Conservation (phyloP, 2,329 filamentous ascomycete species). For the Colletotrichum sp. region DNA sequence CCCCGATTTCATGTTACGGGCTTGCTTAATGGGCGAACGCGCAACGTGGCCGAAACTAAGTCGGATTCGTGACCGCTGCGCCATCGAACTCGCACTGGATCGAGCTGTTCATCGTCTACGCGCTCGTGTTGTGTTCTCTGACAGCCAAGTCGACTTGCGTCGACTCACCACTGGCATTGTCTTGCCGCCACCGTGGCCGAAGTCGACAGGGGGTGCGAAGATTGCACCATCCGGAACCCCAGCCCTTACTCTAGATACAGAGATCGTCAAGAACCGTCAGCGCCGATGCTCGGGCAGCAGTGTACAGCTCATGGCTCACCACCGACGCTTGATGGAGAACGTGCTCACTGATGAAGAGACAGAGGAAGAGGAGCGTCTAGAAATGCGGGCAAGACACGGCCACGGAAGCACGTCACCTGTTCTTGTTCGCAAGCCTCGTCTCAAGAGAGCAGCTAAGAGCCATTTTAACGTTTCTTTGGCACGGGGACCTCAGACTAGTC, state of each 20-base stretch:
- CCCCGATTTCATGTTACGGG: constrained; percentile 82
- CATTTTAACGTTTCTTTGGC: constrained; percentile 29
- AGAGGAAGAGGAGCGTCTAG: constrained; percentile 47
- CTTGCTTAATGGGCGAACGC: constrained; percentile 78
- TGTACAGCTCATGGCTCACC: constrained; percentile 42
- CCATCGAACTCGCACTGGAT: constrained; percentile 86
- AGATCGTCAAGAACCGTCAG: constrained; percentile 38
- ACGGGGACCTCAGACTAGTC: constrained; percentile 30
- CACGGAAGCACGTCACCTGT: constrained; percentile 27
- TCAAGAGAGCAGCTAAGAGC: constrained; percentile 46
- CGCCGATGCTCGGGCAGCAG: constrained; percentile 58
- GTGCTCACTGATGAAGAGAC: constrained; percentile 49
- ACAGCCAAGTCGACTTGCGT: constrained; percentile 66
- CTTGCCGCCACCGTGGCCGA: constrained; percentile 28
- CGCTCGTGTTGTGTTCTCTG: constrained; percentile 71
- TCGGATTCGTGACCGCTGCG: constrained; percentile 84
- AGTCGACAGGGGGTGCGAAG: constrained; percentile 22
- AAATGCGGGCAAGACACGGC: constrained; percentile 40
- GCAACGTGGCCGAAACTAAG: constrained; percentile 93
- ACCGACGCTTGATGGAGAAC: constrained; percentile 40
- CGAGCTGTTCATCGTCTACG: constrained; percentile 73
- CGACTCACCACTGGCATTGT: constrained; percentile 41
- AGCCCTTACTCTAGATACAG: constrained; percentile 25
- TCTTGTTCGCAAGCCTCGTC: constrained; percentile 40
- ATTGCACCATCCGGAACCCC: constrained; percentile 23